Evolutionary conservation across 192 early-diverging fungal species (phyloP), one percentile per base, ranked within the genome.

Genomic region (Gaertneriomyces semiglobifer): DNA sequence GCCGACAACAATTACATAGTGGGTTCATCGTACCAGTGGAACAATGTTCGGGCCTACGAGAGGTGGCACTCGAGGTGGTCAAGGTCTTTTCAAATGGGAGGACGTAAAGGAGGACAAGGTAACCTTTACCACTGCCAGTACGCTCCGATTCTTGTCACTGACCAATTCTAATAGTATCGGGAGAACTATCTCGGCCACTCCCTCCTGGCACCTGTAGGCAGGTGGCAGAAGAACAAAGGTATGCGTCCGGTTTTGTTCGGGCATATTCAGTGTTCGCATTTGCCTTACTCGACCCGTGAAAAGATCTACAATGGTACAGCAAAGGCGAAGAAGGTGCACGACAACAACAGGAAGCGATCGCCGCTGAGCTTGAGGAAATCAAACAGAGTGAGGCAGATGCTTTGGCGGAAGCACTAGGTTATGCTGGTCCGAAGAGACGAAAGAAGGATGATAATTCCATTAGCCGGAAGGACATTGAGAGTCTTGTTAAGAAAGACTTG

Each of bases 101-200:
- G 61, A 70, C 19, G 63, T 74, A 11, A 74, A 74, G 62, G 67
- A 72, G 12, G 69, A 75, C 40, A 66, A 72, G 59, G 69, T 65
- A 58, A 53, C 14, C 4, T 16, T 2, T 3, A 57, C 12, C 25
- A 33, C 3, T 50, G 18, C 48, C 48, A 50, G 11, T 50, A 6
- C 12, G 50, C n/a, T 5, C 20, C 9, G 20, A 44, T 25, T 44
- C 33, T 57, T 6, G 14, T 3, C 12, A 25, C 42, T 61, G n/a
- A 61, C 14, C 2, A 44, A 11, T 44, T 45, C 0, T 0, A 11
- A 33, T 45, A 89, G 63, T 74, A 90, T 63, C 77, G 91, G 40
- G 91, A 93, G 78, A 90, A 92, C 73, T 93, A 93, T 69, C 80
- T 93, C 16, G 91, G 91, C 6, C 88, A 93, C 76, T 91, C 89